Evolutionary conservation across 2,329 filamentous ascomycete genomes (phyloP).

Genomic region (Teratosphaeriaceae sp.): DNA sequence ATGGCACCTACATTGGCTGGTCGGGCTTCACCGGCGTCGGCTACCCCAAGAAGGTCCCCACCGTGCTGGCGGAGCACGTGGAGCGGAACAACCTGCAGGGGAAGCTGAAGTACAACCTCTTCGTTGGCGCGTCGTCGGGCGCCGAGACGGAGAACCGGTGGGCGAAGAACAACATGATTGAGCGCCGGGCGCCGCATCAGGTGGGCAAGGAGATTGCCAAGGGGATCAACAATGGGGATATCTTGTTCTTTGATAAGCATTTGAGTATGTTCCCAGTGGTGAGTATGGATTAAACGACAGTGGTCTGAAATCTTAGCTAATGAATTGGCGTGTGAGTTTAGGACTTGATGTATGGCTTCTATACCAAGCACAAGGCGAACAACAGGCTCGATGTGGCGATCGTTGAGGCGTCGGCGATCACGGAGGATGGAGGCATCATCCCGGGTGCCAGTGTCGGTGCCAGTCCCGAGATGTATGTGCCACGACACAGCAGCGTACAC

Average conservation of each 20-base stretch:
- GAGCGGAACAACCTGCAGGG: slow-evolving; percentile 81
- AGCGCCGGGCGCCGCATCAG: slow-evolving; percentile 76
- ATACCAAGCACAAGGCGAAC: slow-evolving; percentile 70
- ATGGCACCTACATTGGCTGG: slow-evolving; percentile 85
- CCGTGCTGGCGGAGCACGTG: slow-evolving; percentile 78
- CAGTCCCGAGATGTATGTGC: slow-evolving; percentile 57
- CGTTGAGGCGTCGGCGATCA: slow-evolving; percentile 76
- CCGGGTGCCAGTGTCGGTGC: slow-evolving; percentile 81
- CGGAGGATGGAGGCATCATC: slow-evolving; percentile 81
- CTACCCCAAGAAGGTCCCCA: slow-evolving; percentile 65
- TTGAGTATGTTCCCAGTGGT: slow-evolving; percentile 78
- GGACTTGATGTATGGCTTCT: slow-evolving; percentile 69
- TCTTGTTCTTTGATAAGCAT: slow-evolving; percentile 93
- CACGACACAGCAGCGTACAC: slow-evolving; percentile 58
- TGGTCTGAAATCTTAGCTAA: background rate
- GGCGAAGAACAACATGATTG: slow-evolving; percentile 86
- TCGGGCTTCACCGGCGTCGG: slow-evolving; percentile 79
- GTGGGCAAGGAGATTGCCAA: slow-evolving; percentile 86
- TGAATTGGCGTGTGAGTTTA: background rate
- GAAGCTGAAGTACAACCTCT: slow-evolving; percentile 77
- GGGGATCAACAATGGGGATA: slow-evolving; percentile 81
- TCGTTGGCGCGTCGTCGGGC: slow-evolving; percentile 83
- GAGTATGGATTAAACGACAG: background rate
- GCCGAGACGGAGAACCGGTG: slow-evolving; percentile 88
- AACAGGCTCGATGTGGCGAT: slow-evolving; percentile 76